phyloP scores from a whole-genome alignment of 768 basidiomycete species.

The Phaeolepiota aurea region DNA sequence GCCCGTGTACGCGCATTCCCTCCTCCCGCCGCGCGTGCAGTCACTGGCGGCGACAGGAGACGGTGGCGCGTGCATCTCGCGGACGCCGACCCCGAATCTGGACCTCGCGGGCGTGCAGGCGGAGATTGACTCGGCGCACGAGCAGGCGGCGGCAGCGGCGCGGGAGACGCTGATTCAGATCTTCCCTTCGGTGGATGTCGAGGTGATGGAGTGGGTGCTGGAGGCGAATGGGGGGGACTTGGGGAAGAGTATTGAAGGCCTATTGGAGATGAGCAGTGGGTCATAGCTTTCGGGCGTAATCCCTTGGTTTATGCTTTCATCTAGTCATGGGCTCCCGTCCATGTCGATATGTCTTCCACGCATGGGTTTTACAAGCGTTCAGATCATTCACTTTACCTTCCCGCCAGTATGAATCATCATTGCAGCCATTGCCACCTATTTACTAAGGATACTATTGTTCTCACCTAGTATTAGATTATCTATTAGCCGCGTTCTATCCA shows the following conservation, averaged over 20 bases:
- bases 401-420: too few species aligned
- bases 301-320: background rate
- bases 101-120: constrained; percentile 65
- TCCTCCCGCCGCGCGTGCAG: constrained; percentile 39
- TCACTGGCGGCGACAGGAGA: constrained; percentile 16
- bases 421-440: constrained; percentile 82
- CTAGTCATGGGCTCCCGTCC: background rate
- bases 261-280: constrained; percentile 65
- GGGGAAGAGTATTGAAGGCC: constrained; percentile 80
- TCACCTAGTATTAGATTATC: constrained; percentile 83
- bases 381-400: too few species aligned
- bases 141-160: constrained; percentile 63
- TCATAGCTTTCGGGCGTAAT: constrained; percentile 12
- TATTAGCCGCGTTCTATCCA: constrained; percentile 83
- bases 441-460: constrained; percentile 23
- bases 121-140: constrained; percentile 73
- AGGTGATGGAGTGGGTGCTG: constrained; percentile 82
- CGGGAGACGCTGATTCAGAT: constrained; percentile 78
- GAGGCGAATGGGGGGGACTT: constrained; percentile 87
- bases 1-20: constrained; percentile 17
- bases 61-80: constrained; percentile 41
- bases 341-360: background rate
- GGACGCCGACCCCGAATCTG: constrained; percentile 61
- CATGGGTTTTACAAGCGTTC: background rate
- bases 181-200: constrained; percentile 76